phyloP scores from a whole-genome alignment of 345 rosid genomes.

The Atalantia buxifolia region DNA sequence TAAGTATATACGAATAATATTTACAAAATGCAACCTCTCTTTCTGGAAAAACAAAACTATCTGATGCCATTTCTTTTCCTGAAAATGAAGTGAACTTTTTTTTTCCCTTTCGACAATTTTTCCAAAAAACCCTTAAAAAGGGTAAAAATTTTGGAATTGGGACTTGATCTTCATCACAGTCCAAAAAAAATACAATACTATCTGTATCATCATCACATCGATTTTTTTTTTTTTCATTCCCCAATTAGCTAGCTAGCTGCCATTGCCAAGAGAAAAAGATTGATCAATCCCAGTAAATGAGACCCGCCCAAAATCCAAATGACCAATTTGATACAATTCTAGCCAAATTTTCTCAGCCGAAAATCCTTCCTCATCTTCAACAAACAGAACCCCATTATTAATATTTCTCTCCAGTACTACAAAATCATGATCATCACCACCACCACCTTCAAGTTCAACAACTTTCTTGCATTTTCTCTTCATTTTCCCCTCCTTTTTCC shows the following conservation, averaged over 20 bases:
- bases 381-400: slow-evolving; percentile 29
- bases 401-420: slow-evolving; percentile 28
- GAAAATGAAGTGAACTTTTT: too few relatives aligned
- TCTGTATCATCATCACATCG: too few relatives aligned
- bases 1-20: background rate
- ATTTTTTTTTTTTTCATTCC: too few relatives aligned
- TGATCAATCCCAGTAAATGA: slow-evolving; percentile 50
- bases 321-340: slow-evolving; percentile 74
- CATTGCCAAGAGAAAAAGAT: slow-evolving; percentile 3
- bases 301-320: slow-evolving; percentile 89
- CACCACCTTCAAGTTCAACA: slow-evolving; percentile 11
- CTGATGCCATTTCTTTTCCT: too few relatives aligned
- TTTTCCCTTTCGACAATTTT: background rate
- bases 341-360: slow-evolving; percentile 73
- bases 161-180: background rate
- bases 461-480: slow-evolving; percentile 23
- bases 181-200: background rate
- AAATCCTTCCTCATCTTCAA: slow-evolving; percentile 31
- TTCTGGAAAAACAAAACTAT: background rate
- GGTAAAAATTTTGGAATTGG: background rate
- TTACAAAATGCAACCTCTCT: background rate
- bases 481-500: slow-evolving; percentile 27
- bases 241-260: background rate
- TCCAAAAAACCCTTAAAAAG: background rate
- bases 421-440: background rate